These are phyloP conservation scores for Neurospora cerealis DNA, from an alignment of 495 filamentous ascomycete genomes.

Conservation along the genomic window DNA sequence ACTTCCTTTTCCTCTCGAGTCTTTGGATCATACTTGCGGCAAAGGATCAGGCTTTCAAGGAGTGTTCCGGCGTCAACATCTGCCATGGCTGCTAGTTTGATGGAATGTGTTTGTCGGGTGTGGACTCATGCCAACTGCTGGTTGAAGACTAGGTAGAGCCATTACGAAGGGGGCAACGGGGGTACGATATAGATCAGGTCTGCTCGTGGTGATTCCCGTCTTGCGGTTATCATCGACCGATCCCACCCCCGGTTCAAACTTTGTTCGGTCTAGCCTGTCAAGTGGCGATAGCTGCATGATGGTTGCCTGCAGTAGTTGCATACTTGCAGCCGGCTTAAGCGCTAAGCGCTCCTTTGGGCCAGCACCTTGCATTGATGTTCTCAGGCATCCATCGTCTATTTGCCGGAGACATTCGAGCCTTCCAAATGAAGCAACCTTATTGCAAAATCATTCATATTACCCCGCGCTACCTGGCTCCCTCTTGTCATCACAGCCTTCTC, in stretches of 20 bases:
- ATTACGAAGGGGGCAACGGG: background rate
- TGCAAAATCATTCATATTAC: background rate
- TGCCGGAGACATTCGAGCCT: background rate
- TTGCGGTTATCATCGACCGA: background rate
- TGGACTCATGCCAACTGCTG: background rate
- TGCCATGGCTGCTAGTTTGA: background rate
- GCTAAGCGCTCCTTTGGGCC: background rate
- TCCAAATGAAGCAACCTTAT: background rate
- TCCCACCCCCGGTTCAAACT: background rate
- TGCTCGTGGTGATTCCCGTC: background rate
- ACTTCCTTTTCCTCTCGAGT: slow-evolving; percentile 5
- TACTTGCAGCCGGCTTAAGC: background rate
- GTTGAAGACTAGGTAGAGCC: background rate
- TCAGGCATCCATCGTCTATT: background rate
- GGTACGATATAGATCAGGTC: background rate
- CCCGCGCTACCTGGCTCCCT: background rate
- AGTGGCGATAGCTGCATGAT: background rate
- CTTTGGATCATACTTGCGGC: background rate
- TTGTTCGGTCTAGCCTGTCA: background rate
- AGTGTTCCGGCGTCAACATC: background rate
- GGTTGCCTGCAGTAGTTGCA: background rate
- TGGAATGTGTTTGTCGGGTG: background rate
- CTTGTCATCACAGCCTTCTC: background rate
- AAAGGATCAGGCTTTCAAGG: background rate
- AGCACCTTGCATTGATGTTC: background rate